A percentile compares a stretch with the other conserved stretches of the same genome.
Conservation (phyloP, 139 green algal genomes). For the Chlorella sp. region DNA sequence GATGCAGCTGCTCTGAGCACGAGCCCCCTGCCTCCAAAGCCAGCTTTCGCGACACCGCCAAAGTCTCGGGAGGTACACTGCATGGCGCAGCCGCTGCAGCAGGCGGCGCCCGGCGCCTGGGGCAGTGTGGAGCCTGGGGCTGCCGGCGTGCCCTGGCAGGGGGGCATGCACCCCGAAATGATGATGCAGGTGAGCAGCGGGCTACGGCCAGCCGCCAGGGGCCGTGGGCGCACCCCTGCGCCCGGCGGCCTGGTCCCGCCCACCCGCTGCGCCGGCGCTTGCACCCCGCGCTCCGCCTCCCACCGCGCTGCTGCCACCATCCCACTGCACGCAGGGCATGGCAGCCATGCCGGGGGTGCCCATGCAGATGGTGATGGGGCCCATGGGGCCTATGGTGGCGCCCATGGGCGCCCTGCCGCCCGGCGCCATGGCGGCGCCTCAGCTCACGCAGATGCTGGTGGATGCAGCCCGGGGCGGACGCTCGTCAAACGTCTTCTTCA, state of each 20-base stretch:
- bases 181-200: slow-evolving; percentile 27
- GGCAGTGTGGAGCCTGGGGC: no score
- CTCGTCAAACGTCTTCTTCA: slow-evolving; percentile 57
- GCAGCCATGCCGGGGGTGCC: slow-evolving; percentile 19
- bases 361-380: slow-evolving; percentile 24
- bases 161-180: slow-evolving; percentile 13
- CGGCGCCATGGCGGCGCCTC: slow-evolving; percentile 31
- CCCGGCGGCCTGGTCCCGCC: background rate
- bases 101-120: background rate
- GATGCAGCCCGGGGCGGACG: slow-evolving; percentile 19
- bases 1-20: no score
- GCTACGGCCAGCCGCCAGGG: no score
- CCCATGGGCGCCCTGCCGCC: slow-evolving; percentile 15
- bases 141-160: background rate
- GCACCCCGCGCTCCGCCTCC: no score
- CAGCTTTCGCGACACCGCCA: no score
- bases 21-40: no score
- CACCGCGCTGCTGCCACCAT: no score
- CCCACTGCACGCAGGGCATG: slow-evolving; percentile 5
- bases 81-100: background rate
- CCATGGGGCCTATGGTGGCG: slow-evolving; percentile 29
- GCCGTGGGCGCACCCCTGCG: background rate
- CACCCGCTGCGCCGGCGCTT: background rate
- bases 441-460: slow-evolving; percentile 42
- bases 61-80: no score